Conservation (phyloP, 805 yeast species). For the Dipodascopsis uninucleata region DNA sequence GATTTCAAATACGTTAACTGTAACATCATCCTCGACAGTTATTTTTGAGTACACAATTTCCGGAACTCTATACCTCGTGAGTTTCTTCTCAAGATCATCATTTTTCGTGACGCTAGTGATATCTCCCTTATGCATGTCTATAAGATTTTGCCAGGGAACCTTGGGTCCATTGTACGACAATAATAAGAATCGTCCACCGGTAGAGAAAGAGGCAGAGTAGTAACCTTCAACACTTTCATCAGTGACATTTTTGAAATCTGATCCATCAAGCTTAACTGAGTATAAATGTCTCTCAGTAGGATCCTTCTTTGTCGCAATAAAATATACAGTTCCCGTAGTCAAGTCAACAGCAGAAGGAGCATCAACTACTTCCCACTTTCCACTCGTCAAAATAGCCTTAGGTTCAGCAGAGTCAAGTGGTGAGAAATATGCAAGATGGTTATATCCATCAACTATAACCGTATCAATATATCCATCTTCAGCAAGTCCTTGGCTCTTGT, state of each 20-base stretch:
- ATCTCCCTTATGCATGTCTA: slow-evolving; percentile 48
- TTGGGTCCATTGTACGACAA: slow-evolving; percentile 74
- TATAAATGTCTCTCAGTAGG: slow-evolving; percentile 83
- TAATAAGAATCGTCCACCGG: slow-evolving; percentile 70
- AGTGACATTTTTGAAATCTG: slow-evolving; percentile 45
- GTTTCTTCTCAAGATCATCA: slow-evolving; percentile 27
- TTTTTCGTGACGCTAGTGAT: slow-evolving; percentile 34
- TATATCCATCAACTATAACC: slow-evolving; percentile 45
- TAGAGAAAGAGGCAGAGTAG: slow-evolving; percentile 69
- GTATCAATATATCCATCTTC: slow-evolving; percentile 80
- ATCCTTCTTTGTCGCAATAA: slow-evolving; percentile 68
- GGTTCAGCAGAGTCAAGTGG: slow-evolving; percentile 62
- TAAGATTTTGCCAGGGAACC: slow-evolving; percentile 71
- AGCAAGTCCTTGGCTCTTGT: slow-evolving; percentile 41
- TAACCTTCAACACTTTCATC: slow-evolving; percentile 57
- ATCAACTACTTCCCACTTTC: slow-evolving; percentile 86
- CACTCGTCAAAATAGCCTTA: slow-evolving; percentile 55
- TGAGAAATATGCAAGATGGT: slow-evolving; percentile 79
- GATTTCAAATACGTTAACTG: slow-evolving; percentile 69
- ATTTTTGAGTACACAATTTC: slow-evolving; percentile 47
- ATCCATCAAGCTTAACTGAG: slow-evolving; percentile 55
- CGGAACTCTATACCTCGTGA: slow-evolving; percentile 54
- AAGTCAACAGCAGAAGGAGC: slow-evolving; percentile 53
- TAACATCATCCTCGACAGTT: slow-evolving; percentile 41
- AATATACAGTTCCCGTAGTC: slow-evolving; percentile 55